Conservation (phyloP, 1,284 basidiomycete genomes). For the Rhodotorula sp. region DNA sequence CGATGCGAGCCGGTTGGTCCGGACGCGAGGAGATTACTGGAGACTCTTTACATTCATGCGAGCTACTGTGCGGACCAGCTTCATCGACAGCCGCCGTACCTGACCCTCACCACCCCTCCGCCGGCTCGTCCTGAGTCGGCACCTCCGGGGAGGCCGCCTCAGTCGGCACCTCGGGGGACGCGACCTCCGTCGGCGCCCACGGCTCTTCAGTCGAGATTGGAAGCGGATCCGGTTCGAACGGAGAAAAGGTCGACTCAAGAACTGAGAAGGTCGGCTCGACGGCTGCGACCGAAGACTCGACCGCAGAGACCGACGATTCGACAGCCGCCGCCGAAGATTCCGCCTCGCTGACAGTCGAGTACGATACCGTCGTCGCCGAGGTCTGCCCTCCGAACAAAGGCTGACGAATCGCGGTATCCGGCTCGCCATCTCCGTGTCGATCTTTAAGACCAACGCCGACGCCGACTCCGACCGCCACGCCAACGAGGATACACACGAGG, state of each 20-base stretch:
- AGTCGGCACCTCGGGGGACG: too few species aligned
- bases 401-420: background rate
- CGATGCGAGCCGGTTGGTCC: background rate
- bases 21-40: background rate
- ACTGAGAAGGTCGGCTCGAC: background rate
- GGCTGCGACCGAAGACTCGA: background rate
- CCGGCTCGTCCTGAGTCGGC: too few species aligned
- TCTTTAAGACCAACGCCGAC: background rate
- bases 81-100: too few species aligned
- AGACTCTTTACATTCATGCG: background rate
- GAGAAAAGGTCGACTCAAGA: too few species aligned
- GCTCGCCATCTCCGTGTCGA: background rate
- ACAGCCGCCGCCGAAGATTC: background rate
- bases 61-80: too few species aligned
- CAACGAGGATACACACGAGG: background rate
- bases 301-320: background rate
- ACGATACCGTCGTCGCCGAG: too few species aligned
- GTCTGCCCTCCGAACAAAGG: too few species aligned
- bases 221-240: too few species aligned
- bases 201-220: background rate
- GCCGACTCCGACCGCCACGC: conserved; percentile 3
- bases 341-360: too few species aligned
- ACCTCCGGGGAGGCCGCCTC: too few species aligned
- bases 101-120: too few species aligned
- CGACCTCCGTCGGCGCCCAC: background rate